Base-by-base conservation (phyloP, 495 filamentous ascomycete genomes). In the Collariella sp. region DNA sequence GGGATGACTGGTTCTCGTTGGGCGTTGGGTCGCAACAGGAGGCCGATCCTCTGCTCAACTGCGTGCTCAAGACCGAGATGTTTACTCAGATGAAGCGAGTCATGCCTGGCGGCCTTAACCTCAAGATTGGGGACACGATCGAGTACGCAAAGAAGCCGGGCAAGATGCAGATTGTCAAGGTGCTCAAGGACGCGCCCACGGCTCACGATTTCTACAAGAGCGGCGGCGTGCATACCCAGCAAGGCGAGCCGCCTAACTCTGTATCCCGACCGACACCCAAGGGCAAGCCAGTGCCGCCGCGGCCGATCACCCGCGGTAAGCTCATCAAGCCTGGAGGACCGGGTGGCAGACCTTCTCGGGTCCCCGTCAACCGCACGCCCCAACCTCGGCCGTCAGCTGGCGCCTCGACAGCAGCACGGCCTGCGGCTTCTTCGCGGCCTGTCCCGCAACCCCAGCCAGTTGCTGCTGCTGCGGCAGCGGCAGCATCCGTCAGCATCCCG, bases 61-160 rank as follows among this genome's bases (percentile, higher is more conserved):
- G 94, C 65, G 72, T 95, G 26, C 84, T 99, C 67, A 99, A 99
- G 75, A 97, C 91, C 0, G 94, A 99, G 62, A 85, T 99, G 61
- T 93, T 96, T 65, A 95, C 90, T 7, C 90, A 96, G 45, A 80
- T 98, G 61, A 80, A 80, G 65, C 79, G 75, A 39, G 81, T 76
- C 35, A 83, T 89, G 67, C 87, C 85, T 0, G 91, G 86, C 11
- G 81, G 85, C 9, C 75, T 93, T 62, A 87, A 86, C 64, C 67
- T 98, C 52, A 88, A 86, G 74, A 87, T 98, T 54, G 81, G 73
- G 15, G 83, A 91, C 29, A 78, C 78, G 1, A 91, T 99, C 64
- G 89, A 96, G 65, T 99, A 93, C 69, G 89, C 91, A 63, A 99
- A 97, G 80, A 99, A 99, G 73, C 94, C 94, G 3, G 89, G 89